Conservation (phyloP, 345 rosid species). For the Streptanthus diversifolius region DNA sequence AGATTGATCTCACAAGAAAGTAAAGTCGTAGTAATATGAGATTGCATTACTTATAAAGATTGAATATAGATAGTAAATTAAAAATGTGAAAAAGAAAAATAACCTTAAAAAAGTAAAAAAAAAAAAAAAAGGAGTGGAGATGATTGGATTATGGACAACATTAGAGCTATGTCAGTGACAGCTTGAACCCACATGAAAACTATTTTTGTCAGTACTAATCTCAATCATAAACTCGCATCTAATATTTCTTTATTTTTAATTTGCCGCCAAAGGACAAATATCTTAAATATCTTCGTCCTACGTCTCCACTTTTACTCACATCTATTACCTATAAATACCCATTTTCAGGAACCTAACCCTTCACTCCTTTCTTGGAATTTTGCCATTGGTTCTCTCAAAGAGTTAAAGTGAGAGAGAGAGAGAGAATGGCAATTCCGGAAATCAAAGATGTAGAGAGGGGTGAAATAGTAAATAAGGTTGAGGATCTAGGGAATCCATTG, state of each 20-base stretch:
- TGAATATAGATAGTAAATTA: neutral
- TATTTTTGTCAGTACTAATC: conserved; percentile 8
- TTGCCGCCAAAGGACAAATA: conserved; percentile 35
- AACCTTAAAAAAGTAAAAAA: neutral
- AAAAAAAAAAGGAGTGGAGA: neutral
- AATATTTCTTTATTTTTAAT: neutral
- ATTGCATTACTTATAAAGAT: neutral
- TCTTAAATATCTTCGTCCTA: conserved; percentile 31
- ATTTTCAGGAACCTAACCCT: neutral
- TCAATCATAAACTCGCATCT: neutral
- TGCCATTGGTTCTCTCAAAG: neutral
- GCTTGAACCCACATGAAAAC: conserved; percentile 30
- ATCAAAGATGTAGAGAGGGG: conserved; percentile 49
- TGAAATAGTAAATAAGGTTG: conserved; percentile 32
- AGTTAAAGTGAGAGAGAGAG: neutral
- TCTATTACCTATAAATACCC: conserved; percentile 28
- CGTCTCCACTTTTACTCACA: neutral
- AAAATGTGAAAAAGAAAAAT: neutral
- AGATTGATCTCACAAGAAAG: neutral
- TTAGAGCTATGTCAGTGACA: conserved; percentile 26
- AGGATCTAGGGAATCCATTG: conserved; percentile 48
- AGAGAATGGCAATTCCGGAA: conserved; percentile 44
- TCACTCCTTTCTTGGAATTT: neutral
- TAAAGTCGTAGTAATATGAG: neutral
- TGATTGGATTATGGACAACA: neutral